Conservation (phyloP, 1,139 yeast species). For the Pichia sp. region DNA sequence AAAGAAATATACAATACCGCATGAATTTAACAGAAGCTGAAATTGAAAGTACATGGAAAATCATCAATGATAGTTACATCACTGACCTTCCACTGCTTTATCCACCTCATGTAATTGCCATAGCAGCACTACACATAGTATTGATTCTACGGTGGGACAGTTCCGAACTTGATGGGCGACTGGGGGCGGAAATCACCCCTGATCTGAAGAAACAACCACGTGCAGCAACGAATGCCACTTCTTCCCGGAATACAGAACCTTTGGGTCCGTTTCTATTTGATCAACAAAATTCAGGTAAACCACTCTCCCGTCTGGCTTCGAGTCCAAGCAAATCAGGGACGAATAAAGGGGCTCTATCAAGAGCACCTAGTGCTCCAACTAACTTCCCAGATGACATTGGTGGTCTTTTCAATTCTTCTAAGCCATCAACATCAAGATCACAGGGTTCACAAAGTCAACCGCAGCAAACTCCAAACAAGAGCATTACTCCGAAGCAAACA, state of each 20-base stretch:
- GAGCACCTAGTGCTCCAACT: background rate
- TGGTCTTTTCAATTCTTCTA: background rate
- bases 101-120: constrained; percentile 89
- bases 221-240: too few relatives aligned
- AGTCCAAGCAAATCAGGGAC: too few relatives aligned
- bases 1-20: constrained; percentile 19
- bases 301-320: too few relatives aligned
- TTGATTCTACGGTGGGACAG: constrained; percentile 43
- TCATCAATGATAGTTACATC: constrained; percentile 82
- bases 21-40: constrained; percentile 56
- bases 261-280: too few relatives aligned
- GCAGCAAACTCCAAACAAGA: background rate
- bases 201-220: too few relatives aligned
- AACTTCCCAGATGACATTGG: background rate
- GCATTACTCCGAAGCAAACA: background rate
- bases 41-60: constrained; percentile 79
- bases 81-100: constrained; percentile 76
- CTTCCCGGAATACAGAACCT: too few relatives aligned
- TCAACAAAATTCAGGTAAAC: too few relatives aligned
- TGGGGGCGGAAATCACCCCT: too few relatives aligned
- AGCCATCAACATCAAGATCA: background rate
- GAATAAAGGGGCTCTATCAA: background rate
- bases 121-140: constrained; percentile 71
- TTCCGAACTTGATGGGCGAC: background rate
- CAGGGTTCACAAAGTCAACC: background rate